Evolutionary conservation across 2,329 filamentous ascomycete genomes (phyloP), one percentile per base, ranked within the genome.

Genomic region (Gaeumannomyces tritici): DNA sequence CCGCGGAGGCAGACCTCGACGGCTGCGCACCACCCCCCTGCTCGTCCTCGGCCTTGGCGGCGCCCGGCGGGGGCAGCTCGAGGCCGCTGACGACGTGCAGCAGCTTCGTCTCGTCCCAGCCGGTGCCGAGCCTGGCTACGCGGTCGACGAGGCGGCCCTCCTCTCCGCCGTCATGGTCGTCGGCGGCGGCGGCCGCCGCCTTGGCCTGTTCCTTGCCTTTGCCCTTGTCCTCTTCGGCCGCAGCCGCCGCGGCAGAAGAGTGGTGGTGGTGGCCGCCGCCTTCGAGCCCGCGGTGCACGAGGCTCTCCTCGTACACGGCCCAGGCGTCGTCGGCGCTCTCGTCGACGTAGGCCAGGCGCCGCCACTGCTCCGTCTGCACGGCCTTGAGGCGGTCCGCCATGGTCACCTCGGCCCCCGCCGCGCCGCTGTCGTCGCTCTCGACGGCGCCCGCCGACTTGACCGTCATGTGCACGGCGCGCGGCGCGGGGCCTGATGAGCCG

Each of bases 291-390:
- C 62, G 70, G 60, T 85, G 78, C 66, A 90, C 88, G 66, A 96
- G 83, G 65, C 86, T 88, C 67, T 89, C 84, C 63, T 88, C 82
- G 73, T 92, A 96, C 35, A 87, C 82, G 33, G 85, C 82, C 85
- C 90, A 96, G 4, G 91, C 87, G 63, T 85, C 83, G 65, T 86
- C 82, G 62, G 86, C 85, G 70, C 95, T 89, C 73, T 96, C 91
- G 71, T 96, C 90, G 61, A 89, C 82, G 79, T 93, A 97, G 65
- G 85, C 81, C 73, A 96, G 83, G 65, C 81, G 84, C 66, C 85
- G 83, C 95, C 95, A 99, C 63, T 81, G 78, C 72, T 99, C 93
- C 61, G 86, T 83, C 76, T 96, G 90, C 56, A 96, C 91, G 57
- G 82, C 77, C 68, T 89, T 85, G 66, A 98, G 83, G 33, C 91